Conservation (phyloP, 75 land plant species). For the Picea glauca region DNA sequence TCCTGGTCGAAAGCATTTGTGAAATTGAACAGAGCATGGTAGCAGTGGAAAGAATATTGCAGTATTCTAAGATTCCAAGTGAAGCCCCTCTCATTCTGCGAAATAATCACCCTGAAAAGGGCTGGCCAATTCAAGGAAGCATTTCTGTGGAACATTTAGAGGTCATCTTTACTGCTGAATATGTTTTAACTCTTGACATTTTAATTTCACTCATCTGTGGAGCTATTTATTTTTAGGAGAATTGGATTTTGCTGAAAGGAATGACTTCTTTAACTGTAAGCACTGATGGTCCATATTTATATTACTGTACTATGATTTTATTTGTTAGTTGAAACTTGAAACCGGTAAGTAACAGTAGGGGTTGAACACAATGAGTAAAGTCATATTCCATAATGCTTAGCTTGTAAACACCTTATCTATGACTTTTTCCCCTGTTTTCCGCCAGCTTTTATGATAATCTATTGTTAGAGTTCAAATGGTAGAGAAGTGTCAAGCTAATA, state of each 20-base stretch:
- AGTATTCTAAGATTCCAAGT: neutral
- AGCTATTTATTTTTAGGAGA: neutral
- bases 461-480: neutral
- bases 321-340: neutral
- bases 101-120: neutral
- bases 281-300: neutral
- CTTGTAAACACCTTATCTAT: neutral
- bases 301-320: neutral
- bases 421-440: neutral
- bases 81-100: neutral
- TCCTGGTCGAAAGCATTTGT: neutral
- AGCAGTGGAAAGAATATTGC: neutral
- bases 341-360: neutral
- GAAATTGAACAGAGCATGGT: neutral
- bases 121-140: neutral
- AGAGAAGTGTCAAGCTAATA: neutral
- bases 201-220: neutral
- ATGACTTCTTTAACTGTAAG: neutral
- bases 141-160: slow-evolving; percentile 6
- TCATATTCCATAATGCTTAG: neutral
- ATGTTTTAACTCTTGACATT: neutral
- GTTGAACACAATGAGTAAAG: neutral
- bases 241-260: neutral
- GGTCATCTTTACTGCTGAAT: slow-evolving; percentile 25
- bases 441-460: neutral